Conservation (phyloP, 2,329 filamentous ascomycete genomes). For the Bipolaris sorokiniana region DNA sequence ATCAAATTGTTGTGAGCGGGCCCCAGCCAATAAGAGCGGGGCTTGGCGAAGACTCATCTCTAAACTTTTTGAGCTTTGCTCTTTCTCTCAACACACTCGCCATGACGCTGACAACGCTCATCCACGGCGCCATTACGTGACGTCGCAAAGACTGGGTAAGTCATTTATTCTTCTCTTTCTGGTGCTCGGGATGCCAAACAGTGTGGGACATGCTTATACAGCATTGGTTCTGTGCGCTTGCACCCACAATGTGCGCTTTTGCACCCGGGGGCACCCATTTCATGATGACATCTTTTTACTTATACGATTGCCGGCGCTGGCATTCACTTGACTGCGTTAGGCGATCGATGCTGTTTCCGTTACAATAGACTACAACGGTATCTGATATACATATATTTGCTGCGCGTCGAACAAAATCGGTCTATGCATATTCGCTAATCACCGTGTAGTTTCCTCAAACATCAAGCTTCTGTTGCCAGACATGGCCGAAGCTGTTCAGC, state of each 20-base stretch:
- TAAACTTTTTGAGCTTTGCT: conserved; percentile 13
- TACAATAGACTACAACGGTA: conserved; percentile 50
- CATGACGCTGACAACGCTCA: conserved; percentile 19
- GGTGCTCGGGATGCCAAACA: background rate
- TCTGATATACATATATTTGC: conserved; percentile 33
- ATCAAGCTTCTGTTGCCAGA: conserved; percentile 11
- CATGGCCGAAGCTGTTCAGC: conserved; percentile 24
- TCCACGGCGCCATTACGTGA: conserved; percentile 20
- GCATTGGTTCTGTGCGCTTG: background rate
- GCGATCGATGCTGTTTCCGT: conserved; percentile 42
- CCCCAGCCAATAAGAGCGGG: conserved; percentile 10
- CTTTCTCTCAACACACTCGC: conserved; percentile 10
- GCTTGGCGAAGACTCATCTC: conserved; percentile 16
- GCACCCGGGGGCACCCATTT: background rate
- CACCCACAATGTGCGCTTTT: background rate
- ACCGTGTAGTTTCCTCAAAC: conserved; percentile 16
- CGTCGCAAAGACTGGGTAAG: conserved; percentile 18
- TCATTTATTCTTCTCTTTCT: background rate
- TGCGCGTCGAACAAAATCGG: conserved; percentile 2
- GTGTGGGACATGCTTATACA: background rate
- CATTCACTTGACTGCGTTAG: conserved; percentile 43
- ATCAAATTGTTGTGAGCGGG: background rate
- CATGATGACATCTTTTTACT: conserved; percentile 39
- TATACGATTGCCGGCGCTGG: conserved; percentile 31
- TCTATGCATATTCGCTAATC: conserved; percentile 14